Base-by-base conservation (phyloP, 164 flowering plant species). In the Magnolia officinalis region DNA sequence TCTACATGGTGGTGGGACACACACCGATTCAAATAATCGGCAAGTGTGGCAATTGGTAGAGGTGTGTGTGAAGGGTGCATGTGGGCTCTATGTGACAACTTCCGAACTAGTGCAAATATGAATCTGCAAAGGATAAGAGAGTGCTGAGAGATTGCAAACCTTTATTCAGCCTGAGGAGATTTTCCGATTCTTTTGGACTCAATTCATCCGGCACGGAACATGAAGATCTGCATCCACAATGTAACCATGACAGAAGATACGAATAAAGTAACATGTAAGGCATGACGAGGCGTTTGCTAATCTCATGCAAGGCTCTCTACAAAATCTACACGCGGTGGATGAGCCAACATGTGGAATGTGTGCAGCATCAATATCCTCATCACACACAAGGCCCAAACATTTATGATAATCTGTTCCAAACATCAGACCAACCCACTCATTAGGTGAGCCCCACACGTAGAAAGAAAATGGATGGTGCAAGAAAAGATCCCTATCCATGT, bases 141-240 rank as follows among this genome's bases (percentile, higher is more conserved):
- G 20, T 50, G 23, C 71, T 64, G 31, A 23, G 26, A 51, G 7
- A 21, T 63, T 5, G 19, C 81, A 67, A 86, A 93, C 99, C 96
- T 77, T 81, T 87, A 71, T 83, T 76, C 24, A 76, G 74, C 82
- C 85, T 81, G n/a, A 85, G 80, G 81, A 89, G 84, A 82, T 79
- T 82, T 73, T 90, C 94, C 80, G 86, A 75, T 63, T 90, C 92
- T 81, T 86, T 87, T 50, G 84, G 78, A 76, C 78, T 87, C 74
- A 89, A 81, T 79, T 94, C 97, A 79, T 90, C 91, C 1, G 90
- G 90, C 67, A 80, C 88, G 84, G 98, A 88, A 81, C 99, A 96
- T 16, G 85, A 79, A 81, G 83, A 81, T 86, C 99, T 92, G 84
- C 59, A 75, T 76, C 63, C 63, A 75, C 6, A 31, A 37, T 1